phyloP scores from a whole-genome alignment of 495 filamentous ascomycete species.

The Aspergillus campestris region DNA sequence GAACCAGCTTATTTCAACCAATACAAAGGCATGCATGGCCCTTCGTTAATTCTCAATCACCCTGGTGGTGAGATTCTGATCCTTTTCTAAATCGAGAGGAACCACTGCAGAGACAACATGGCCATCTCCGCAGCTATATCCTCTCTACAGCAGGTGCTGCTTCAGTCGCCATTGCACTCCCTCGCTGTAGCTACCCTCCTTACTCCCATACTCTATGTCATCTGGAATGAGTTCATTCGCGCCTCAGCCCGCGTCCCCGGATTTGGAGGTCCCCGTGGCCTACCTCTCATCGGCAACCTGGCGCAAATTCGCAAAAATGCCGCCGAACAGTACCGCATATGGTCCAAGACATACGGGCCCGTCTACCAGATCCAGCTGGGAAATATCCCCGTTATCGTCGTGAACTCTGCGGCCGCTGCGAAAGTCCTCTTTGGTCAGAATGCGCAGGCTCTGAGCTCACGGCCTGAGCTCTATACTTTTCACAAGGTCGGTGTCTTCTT shows the following conservation, averaged over 20 bases:
- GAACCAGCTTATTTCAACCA: background rate
- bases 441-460: constrained; percentile 49
- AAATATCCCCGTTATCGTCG: constrained; percentile 52
- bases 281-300: constrained; percentile 57
- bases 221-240: constrained; percentile 46
- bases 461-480: constrained; percentile 58
- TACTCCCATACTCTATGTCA: constrained; percentile 35
- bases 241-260: constrained; percentile 39
- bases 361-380: constrained; percentile 61
- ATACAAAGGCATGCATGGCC: no score
- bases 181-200: constrained; percentile 18
- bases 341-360: constrained; percentile 47
- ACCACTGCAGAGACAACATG: constrained; percentile 15
- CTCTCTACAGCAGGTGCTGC: constrained; percentile 13
- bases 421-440: constrained; percentile 51
- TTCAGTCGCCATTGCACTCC: constrained; percentile 21
- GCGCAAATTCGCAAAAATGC: constrained; percentile 50
- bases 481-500: constrained; percentile 41
- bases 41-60: background rate
- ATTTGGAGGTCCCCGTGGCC: constrained; percentile 46
- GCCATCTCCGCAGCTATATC: constrained; percentile 21
- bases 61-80: no score
- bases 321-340: constrained; percentile 50
- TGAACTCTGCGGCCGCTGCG: constrained; percentile 49
- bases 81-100: background rate